These are phyloP conservation scores for Ceratocystis cubensis DNA, from an alignment of 2,329 filamentous ascomycete genomes.

Conservation along the genomic window DNA sequence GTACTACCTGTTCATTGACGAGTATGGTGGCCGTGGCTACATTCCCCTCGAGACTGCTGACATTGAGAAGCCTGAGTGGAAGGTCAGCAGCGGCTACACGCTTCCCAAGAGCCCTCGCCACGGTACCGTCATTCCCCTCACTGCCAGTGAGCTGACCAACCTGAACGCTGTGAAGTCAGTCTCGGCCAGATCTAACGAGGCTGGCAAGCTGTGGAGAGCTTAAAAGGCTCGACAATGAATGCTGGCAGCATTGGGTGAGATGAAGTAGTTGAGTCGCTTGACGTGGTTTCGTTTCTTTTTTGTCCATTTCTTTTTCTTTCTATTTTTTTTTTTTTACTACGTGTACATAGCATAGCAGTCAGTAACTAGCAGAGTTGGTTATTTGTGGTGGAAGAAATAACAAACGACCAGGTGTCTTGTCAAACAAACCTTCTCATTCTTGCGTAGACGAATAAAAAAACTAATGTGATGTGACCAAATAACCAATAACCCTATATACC, in stretches of 20 bases:
- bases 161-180: constrained; percentile 24
- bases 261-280: background rate
- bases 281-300: background rate
- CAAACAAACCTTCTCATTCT: background rate
- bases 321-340: background rate
- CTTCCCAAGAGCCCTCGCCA: constrained; percentile 40
- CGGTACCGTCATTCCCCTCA: constrained; percentile 41
- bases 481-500: background rate
- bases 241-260: background rate
- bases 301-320: background rate
- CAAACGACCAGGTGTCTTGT: background rate
- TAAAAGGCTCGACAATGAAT: background rate
- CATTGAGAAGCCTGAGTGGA: constrained; percentile 38
- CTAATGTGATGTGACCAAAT: background rate
- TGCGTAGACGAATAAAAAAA: background rate
- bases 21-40: constrained; percentile 40
- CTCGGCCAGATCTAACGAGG: constrained; percentile 17
- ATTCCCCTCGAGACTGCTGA: constrained; percentile 41
- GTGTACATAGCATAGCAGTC: background rate
- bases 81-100: constrained; percentile 34
- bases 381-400: background rate
- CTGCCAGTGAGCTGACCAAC: constrained; percentile 33
- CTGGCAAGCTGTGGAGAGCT: constrained; percentile 22
- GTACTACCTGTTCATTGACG: constrained; percentile 44
- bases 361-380: background rate